A percentile compares a stretch with the other conserved stretches of the same genome.
Evolutionary conservation across 257 asterid species (phyloP).

Genomic region (Solanum sejunctum): DNA sequence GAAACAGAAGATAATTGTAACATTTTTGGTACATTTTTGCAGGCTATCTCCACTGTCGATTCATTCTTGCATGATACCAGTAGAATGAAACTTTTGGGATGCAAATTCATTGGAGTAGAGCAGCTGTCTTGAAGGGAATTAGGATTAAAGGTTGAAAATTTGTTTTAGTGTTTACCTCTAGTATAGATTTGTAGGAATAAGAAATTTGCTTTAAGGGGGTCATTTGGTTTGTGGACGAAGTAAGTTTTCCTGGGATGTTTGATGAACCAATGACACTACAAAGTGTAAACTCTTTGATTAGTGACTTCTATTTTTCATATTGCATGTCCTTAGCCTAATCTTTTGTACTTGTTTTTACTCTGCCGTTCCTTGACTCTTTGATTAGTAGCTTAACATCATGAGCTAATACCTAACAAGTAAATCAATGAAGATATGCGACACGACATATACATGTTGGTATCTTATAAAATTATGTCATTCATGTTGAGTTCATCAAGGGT

Average conservation of each 20-base stretch:
- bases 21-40: slow-evolving; percentile 13
- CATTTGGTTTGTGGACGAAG: no score
- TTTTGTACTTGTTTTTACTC: neutral
- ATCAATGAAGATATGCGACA: neutral
- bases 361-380: neutral
- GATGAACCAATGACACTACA: neutral
- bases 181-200: neutral
- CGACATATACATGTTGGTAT: no score
- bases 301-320: neutral
- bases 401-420: neutral
- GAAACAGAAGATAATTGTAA: neutral
- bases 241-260: neutral
- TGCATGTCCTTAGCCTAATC: neutral
- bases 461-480: neutral
- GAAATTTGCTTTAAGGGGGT: neutral
- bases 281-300: neutral
- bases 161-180: neutral
- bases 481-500: neutral
- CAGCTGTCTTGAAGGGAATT: neutral
- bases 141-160: neutral
- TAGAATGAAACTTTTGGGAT: neutral
- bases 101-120: neutral
- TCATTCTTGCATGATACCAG: slow-evolving; percentile 26
- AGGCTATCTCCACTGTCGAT: slow-evolving; percentile 76
- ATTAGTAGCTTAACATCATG: neutral